A percentile compares a stretch with the other conserved stretches of the same genome.
phyloP scores from a whole-genome alignment of 345 rosid species.

The Hypericum perforatum region DNA sequence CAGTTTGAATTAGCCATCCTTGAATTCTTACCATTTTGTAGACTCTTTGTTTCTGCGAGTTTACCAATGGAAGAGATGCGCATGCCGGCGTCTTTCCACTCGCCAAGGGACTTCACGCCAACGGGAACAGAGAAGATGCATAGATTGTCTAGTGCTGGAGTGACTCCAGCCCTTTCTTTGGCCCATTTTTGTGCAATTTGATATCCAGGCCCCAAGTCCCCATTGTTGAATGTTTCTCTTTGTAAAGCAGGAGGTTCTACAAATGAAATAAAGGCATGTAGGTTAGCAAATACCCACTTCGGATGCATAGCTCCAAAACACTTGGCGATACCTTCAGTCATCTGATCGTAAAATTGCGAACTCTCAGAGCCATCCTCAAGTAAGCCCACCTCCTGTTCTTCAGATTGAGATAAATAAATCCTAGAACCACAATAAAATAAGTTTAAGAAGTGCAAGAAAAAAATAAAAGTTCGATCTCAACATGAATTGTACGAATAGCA shows the following conservation, averaged over 20 bases:
- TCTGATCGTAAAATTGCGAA: constrained; percentile 23
- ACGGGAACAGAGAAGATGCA: constrained; percentile 73
- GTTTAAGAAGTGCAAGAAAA: not conserved
- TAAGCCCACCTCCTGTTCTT: constrained; percentile 23
- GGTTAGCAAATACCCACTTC: too few relatives aligned
- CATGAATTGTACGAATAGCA: constrained; percentile 6
- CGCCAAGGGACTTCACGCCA: constrained; percentile 65
- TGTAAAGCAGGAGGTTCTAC: constrained; percentile 52
- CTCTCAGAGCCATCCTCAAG: constrained; percentile 18
- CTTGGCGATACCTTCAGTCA: constrained; percentile 47
- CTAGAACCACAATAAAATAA: constrained; percentile 13
- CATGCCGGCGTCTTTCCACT: constrained; percentile 24
- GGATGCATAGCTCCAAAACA: not conserved
- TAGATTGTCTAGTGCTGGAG: constrained; percentile 37
- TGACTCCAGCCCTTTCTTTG: constrained; percentile 53
- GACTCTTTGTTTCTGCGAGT: constrained; percentile 21
- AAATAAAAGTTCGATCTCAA: not conserved
- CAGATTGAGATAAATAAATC: constrained; percentile 22
- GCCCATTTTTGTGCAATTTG: constrained; percentile 61
- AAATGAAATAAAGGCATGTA: not conserved
- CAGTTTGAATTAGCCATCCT: constrained; percentile 23
- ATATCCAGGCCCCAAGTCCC: constrained; percentile 63
- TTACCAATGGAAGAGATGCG: constrained; percentile 20
- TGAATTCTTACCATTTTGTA: constrained; percentile 31
- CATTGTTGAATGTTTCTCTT: constrained; percentile 50